A percentile compares a stretch with the other conserved stretches of the same genome.
Conservation (phyloP, 352 stramenopile genomes). For the Aphanomyces stellatus region DNA sequence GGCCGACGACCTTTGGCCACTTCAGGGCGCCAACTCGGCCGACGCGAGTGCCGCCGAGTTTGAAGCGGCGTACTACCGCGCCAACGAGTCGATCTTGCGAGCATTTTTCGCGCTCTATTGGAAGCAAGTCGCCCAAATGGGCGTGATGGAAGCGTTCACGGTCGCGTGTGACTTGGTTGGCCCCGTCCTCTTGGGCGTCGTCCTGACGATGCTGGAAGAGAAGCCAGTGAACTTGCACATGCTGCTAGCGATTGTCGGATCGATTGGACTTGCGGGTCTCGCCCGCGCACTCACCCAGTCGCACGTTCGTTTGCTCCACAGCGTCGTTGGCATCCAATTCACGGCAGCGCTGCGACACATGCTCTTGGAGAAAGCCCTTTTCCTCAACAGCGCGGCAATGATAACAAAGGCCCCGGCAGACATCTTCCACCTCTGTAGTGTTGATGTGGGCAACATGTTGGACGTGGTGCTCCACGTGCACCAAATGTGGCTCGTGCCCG, state of each 20-base stretch:
- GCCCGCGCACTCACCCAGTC: constrained; percentile 25
- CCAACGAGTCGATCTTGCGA: constrained; percentile 13
- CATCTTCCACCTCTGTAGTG: constrained; percentile 92
- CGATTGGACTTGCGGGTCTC: constrained; percentile 30
- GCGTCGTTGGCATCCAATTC: constrained; percentile 27
- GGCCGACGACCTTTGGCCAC: constrained; percentile 27
- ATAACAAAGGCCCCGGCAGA: constrained; percentile 52
- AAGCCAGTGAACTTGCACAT: constrained; percentile 22
- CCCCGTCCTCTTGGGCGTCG: constrained; percentile 30
- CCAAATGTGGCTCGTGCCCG: not conserved
- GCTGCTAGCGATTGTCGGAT: constrained; percentile 25
- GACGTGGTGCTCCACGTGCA: constrained; percentile 32
- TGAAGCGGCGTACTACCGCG: constrained; percentile 21
- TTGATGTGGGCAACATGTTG: constrained; percentile 88
- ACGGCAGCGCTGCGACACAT: constrained; percentile 24
- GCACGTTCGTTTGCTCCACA: constrained; percentile 24
- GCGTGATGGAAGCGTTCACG: constrained; percentile 19
- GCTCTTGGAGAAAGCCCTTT: constrained; percentile 32
- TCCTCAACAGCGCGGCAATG: constrained; percentile 42
- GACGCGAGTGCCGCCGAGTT: constrained; percentile 22
- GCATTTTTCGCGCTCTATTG: constrained; percentile 24
- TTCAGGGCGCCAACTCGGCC: constrained; percentile 23
- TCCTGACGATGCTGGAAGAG: constrained; percentile 28
- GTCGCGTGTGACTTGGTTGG: constrained; percentile 24
- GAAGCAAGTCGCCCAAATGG: constrained; percentile 19